A percentile compares a stretch with the other conserved stretches of the same genome.
phyloP scores from a whole-genome alignment of 139 green algal species.

The Ettlia oleoabundans region DNA sequence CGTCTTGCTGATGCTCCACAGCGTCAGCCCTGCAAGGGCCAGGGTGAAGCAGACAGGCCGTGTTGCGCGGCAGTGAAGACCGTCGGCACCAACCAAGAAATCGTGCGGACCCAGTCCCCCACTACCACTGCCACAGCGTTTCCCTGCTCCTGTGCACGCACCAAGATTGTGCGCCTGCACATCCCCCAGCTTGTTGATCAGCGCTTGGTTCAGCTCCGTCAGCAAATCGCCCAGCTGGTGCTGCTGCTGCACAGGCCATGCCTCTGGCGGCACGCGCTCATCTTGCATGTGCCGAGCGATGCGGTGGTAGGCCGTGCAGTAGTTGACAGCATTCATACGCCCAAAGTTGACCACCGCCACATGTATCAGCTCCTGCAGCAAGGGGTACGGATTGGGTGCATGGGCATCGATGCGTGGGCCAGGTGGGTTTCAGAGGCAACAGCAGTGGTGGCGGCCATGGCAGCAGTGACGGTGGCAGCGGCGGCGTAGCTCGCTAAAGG shows the following conservation, averaged over 20 bases:
- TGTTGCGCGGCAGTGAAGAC: no score
- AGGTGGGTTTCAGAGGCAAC: no score
- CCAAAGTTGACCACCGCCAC: background rate
- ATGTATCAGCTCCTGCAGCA: constrained; percentile 21
- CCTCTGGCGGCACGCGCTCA: background rate
- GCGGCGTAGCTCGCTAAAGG: no score
- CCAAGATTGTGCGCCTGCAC: constrained; percentile 38
- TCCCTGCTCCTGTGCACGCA: no score
- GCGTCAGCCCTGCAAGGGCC: constrained; percentile 6
- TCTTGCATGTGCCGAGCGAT: constrained; percentile 15
- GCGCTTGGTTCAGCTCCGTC: constrained; percentile 2
- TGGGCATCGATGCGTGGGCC: background rate
- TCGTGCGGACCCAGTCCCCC: no score
- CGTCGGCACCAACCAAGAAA: background rate
- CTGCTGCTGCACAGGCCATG: background rate
- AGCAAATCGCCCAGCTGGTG: constrained; percentile 27
- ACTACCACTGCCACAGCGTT: no score
- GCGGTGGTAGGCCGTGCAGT: constrained; percentile 36
- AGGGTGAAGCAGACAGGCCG: background rate
- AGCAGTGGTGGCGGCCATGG: no score
- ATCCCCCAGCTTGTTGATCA: background rate
- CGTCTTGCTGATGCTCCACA: constrained; percentile 35
- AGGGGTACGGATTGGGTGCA: background rate
- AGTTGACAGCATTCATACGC: constrained; percentile 22
- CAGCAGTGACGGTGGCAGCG: no score